Evolutionary conservation across 148 eudicot species (phyloP), one percentile per base, ranked within the genome.

Genomic region (Rhododendron ovatum): DNA sequence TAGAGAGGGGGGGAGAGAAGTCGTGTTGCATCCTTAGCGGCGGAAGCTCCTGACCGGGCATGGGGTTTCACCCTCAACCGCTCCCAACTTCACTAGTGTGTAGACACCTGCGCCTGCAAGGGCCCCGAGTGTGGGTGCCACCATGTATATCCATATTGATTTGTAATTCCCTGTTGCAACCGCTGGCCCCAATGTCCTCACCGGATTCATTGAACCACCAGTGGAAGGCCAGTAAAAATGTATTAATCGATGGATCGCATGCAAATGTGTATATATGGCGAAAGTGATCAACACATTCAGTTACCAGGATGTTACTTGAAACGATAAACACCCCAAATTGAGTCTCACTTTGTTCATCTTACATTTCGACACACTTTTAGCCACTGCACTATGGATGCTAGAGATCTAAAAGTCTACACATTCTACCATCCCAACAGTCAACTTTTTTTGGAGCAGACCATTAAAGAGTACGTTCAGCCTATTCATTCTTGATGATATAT

Each of bases 141-240:
- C 92, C 87, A 96, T 41, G 90, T 96, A 96, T 57, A 96, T 85
- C 99, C 99, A 96, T 30, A 96, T 82, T 0, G 87, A 90, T 84
- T 78, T 92, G 91, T 96, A 96, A 86, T 96, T 95, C 73, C 99
- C 99, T 48, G 99, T 94, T 78, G 99, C 99, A 1, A 96, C 90
- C 0, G 99, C 99, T 67, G 99, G 99, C 3, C 99, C 99, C 12
- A 96, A 88, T 45, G 99, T 93, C 53, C 99, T 87, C 39, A 96
- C 99, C 4, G 98, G 99, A 87, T 96, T 96, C 99, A 96, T 96
- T 5, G 99, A 95, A 9, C 75, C 99, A 48, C 99, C 98, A 86
- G 93, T 96, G 14, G 99, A 94, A 35, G 96, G 95, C 84, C 99
- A 94, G 73, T 67, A 12, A 67, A 67, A n/a, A 26, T n/a, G 30